Base-by-base conservation (phyloP, 495 filamentous ascomycete species). In the Podospora appendiculata region DNA sequence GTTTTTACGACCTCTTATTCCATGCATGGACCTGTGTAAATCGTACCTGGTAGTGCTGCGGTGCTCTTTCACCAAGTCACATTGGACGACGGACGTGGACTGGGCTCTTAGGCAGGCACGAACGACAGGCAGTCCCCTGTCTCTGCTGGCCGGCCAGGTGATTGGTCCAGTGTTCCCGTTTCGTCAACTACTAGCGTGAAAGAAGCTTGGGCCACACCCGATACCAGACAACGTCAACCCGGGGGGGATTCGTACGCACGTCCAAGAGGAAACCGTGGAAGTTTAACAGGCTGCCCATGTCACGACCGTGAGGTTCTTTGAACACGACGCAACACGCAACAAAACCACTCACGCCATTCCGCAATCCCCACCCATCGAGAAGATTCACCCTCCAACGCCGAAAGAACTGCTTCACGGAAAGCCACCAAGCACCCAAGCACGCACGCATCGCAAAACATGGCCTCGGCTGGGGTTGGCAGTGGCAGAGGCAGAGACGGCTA, bases 401-500 rank as follows among this genome's bases (percentile, higher is more conserved):
- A 13, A 16, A 4, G 8, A n/a, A n/a, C n/a, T n/a, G n/a, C n/a
- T n/a, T n/a, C n/a, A 38, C 36, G 36, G 19, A 10, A 25, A 11
- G 18, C 10, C 6, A 14, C 44, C 25, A 14, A 32, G 12, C 8
- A 12, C 8, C 10, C 3, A 10, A 38, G 7, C n/a, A n/a, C n/a
- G n/a, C n/a, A n/a, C n/a, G 10, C 36, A 38, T 2, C 36, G 13
- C 44, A 11, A 11, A 46, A 12, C 8, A 46, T 46, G 44, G 44
- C 32, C n/a, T 46, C 44, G 32, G 8, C 8, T 25, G 25, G 25
- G 25, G 5, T 25, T 25, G 25, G 25, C 25, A 25, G 25, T 25
- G 25, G 25, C 17, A 35, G 8, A 13, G 32, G 12, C 12, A 13
- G 19, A 47, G 75, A 82, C 58, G 36, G 36, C 9, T 76, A 80